These are phyloP conservation scores for Leccinum rimulosum DNA, from an alignment of 768 basidiomycete species.

Conservation along the genomic window DNA sequence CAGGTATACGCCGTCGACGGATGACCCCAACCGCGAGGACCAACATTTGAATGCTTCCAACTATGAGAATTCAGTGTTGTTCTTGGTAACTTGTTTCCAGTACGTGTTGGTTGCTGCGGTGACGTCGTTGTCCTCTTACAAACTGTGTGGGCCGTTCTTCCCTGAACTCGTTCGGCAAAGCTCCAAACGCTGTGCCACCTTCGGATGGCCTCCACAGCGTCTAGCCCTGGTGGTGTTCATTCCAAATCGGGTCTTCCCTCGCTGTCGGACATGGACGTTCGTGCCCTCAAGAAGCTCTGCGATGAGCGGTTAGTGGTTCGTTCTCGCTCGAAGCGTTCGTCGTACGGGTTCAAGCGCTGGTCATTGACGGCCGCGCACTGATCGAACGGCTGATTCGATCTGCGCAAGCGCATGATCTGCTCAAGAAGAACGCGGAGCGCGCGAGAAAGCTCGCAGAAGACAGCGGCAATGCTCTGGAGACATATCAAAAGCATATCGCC, in stretches of 20 bases:
- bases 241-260: slow-evolving; percentile 42
- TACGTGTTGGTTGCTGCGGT: slow-evolving; percentile 96
- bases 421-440: slow-evolving; percentile 90
- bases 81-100: slow-evolving; percentile 96
- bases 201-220: slow-evolving; percentile 45
- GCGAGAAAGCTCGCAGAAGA: slow-evolving; percentile 90
- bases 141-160: slow-evolving; percentile 73
- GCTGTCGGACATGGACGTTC: slow-evolving; percentile 82
- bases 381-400: slow-evolving; percentile 83
- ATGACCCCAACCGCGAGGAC: slow-evolving; percentile 47
- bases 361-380: slow-evolving; percentile 79
- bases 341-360: slow-evolving; percentile 71
- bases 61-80: slow-evolving; percentile 89
- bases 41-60: slow-evolving; percentile 81
- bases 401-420: slow-evolving; percentile 84
- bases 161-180: slow-evolving; percentile 77
- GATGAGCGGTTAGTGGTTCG: slow-evolving; percentile 37
- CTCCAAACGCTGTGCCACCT: slow-evolving; percentile 47
- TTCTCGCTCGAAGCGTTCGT: slow-evolving; percentile 80
- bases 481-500: slow-evolving; percentile 86
- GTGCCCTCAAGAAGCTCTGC: slow-evolving; percentile 81
- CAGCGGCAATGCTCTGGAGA: slow-evolving; percentile 74
- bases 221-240: slow-evolving; percentile 30
- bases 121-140: slow-evolving; percentile 61
- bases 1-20: slow-evolving; percentile 74